Conservation (phyloP, 2,329 filamentous ascomycete genomes). For the Chaetomiaceae sp. region DNA sequence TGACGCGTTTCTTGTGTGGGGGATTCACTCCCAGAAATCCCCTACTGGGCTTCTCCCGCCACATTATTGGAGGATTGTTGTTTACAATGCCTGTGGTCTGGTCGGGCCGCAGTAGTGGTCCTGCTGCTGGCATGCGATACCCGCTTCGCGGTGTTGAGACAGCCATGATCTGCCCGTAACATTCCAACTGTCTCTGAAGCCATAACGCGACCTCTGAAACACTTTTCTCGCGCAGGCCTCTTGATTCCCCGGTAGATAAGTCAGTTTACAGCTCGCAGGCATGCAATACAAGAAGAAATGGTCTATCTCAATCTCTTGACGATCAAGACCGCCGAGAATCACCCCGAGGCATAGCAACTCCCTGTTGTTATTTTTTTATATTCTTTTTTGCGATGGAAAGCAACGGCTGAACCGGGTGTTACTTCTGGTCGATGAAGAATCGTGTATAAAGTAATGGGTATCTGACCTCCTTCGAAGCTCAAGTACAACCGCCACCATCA, state of each 20-base stretch:
- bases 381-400: background rate
- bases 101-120: background rate
- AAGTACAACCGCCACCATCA: background rate
- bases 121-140: background rate
- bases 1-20: background rate
- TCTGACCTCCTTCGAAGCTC: background rate
- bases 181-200: conserved; percentile 13
- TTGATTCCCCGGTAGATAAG: background rate
- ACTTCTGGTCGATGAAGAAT: background rate
- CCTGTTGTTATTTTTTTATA: background rate
- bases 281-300: background rate
- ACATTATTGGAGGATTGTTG: too few relatives aligned
- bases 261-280: too few relatives aligned
- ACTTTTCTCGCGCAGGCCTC: background rate
- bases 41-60: background rate
- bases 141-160: background rate
- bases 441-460: conserved; percentile 1
- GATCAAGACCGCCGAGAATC: conserved; percentile 15
- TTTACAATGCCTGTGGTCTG: background rate
- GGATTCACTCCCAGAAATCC: background rate
- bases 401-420: background rate
- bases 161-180: background rate
- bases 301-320: background rate
- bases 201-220: conserved; percentile 1
- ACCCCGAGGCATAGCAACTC: conserved; percentile 13